Evolutionary conservation across 768 basidiomycete genomes (phyloP).

Genomic region (Coprinopsis strossmayeri): DNA sequence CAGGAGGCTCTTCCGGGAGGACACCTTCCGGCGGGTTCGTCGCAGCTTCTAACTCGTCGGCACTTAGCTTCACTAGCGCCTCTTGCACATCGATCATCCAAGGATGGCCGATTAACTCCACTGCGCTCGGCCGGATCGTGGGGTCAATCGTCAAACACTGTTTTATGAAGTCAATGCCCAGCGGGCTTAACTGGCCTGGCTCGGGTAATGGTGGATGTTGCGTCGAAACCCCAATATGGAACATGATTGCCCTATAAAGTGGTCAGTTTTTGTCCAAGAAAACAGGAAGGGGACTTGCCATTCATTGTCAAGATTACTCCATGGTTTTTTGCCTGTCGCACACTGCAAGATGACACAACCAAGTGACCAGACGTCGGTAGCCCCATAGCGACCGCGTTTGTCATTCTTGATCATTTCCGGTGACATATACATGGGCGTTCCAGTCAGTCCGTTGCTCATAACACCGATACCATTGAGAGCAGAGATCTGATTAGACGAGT

Average conservation of each 20-base stretch:
- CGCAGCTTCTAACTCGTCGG: slow-evolving; percentile 54
- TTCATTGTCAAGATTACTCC: slow-evolving; percentile 99
- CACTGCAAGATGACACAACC: slow-evolving; percentile 98
- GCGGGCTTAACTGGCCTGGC: slow-evolving; percentile 76
- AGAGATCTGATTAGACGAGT: slow-evolving; percentile 23
- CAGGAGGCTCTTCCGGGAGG: not conserved
- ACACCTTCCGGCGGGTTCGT: slow-evolving; percentile 33
- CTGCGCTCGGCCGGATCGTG: slow-evolving; percentile 72
- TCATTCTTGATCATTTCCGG: slow-evolving; percentile 98
- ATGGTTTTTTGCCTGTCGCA: slow-evolving; percentile 94
- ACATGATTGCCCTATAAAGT: slow-evolving; percentile 92
- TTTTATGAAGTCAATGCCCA: slow-evolving; percentile 92
- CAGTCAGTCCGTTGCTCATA: slow-evolving; percentile 83
- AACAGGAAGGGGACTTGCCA: slow-evolving; percentile 51
- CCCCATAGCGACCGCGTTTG: slow-evolving; percentile 78
- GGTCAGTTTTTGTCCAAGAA: not conserved
- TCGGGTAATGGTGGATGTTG: slow-evolving; percentile 96
- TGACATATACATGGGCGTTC: slow-evolving; percentile 99
- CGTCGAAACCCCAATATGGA: slow-evolving; percentile 95
- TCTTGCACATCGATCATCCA: slow-evolving; percentile 88
- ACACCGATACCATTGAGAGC: slow-evolving; percentile 37
- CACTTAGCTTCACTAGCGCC: slow-evolving; percentile 44
- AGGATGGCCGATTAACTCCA: slow-evolving; percentile 77
- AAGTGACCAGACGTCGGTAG: slow-evolving; percentile 98
- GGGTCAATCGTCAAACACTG: slow-evolving; percentile 88